Evolutionary conservation across 331 rosid species (phyloP), one percentile per base, ranked within the genome.

Genomic region (Erythrophleum ivorense): DNA sequence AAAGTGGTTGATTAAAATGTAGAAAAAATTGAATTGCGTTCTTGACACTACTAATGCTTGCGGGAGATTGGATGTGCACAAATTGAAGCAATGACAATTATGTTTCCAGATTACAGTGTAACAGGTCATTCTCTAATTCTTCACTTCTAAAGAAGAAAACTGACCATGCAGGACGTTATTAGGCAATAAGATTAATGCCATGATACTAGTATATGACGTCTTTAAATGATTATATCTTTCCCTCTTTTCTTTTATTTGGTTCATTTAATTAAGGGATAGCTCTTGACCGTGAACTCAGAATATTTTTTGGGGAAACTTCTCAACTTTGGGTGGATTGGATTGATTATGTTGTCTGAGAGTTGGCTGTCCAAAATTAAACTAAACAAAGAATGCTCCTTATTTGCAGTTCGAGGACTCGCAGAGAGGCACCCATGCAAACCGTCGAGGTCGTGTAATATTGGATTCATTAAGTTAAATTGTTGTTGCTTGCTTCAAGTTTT

Each of bases 1-100:
- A 14, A 29, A 29, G 41, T 9, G 67, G 21, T 31, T 64, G 46
- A 4, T 64, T 24, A 24, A 24, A 24, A 24, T 24, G 29, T 24
- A 24, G 29, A 6, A 64, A 31, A 53, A 11, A 21, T 5, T 60
- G 67, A 60, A 60, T 40, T 10, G 45, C 34, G 62, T 49, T 62
- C 41, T 60, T 50, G 34, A 53, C 49, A 9, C 18, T 8, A 52
- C 53, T 48, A 12, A 50, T 14, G 55, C 55, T 13, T 46, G 13
- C 9, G 50, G 95, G 97, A 60, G 98, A 94, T 85, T 92, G 97
- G 97, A 92, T 95, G 97, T 92, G 97, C 89, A 80, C 92, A 76
- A 91, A 89, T 84, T 95, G 97, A 89, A 88, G 87, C 83, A 95
- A 92, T 58, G 97, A 95, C 85, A 95, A 92, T 79, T 95, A 92